Conservation (phyloP, 2,329 filamentous ascomycete genomes). For the Thermoascus crustaceus region DNA sequence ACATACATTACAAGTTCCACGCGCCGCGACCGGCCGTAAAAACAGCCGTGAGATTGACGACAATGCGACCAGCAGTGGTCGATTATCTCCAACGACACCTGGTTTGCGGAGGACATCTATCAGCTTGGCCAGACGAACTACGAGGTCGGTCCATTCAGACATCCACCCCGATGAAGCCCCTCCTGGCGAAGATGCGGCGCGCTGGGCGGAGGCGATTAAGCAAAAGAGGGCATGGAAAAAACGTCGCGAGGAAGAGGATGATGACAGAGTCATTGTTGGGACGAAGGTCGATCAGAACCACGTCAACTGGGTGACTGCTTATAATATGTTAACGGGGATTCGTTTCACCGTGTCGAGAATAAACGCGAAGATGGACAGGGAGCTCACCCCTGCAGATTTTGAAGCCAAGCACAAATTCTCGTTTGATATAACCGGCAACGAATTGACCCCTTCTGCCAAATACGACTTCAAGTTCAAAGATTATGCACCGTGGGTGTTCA, state of each 20-base stretch:
- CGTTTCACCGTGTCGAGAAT: constrained; percentile 93
- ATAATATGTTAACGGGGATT: constrained; percentile 99
- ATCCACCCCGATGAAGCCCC: constrained; percentile 72
- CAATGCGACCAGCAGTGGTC: constrained; percentile 61
- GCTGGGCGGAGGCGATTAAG: constrained; percentile 88
- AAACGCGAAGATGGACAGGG: constrained; percentile 91
- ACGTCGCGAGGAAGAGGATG: constrained; percentile 81
- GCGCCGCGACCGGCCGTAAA: constrained; percentile 51
- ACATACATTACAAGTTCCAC: constrained; percentile 82
- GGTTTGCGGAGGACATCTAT: constrained; percentile 71
- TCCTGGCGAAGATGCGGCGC: constrained; percentile 80
- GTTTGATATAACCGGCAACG: constrained; percentile 96
- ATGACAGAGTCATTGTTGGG: constrained; percentile 80
- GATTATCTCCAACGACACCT: constrained; percentile 66
- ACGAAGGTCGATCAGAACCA: constrained; percentile 98
- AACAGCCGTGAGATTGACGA: constrained; percentile 63
- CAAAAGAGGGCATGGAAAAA: constrained; percentile 85
- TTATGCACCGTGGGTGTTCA: constrained; percentile 99
- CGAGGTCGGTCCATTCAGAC: constrained; percentile 79
- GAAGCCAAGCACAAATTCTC: constrained; percentile 93
- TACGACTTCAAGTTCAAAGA: constrained; percentile 99
- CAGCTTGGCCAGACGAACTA: constrained; percentile 69
- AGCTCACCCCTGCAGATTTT: constrained; percentile 86
- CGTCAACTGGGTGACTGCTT: constrained; percentile 93
- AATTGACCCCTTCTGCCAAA: constrained; percentile 93